phyloP scores from a whole-genome alignment of 139 green algal species.

The Chlorella ohadii region DNA sequence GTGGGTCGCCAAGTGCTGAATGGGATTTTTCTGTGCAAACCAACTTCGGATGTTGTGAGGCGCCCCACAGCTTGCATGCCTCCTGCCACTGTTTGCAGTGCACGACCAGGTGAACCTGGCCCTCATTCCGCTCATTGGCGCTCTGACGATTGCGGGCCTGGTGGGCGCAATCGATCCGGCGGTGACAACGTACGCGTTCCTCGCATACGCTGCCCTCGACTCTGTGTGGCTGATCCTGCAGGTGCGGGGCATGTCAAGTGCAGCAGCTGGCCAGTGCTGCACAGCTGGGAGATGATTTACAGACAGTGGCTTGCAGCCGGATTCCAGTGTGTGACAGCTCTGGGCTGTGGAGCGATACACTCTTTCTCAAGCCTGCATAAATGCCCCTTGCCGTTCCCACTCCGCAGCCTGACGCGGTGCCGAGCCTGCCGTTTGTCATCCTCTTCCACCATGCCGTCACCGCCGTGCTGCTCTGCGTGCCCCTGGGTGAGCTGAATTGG shows the following conservation, averaged over 20 bases:
- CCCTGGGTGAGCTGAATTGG: constrained; percentile 32
- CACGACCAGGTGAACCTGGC: constrained; percentile 51
- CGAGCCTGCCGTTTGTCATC: constrained; percentile 52
- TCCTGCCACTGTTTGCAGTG: no score
- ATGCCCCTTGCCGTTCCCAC: no score
- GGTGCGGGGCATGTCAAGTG: no score
- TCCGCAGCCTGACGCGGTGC: constrained; percentile 39
- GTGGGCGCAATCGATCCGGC: constrained; percentile 25
- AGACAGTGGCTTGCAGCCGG: no score
- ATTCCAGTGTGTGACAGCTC: no score
- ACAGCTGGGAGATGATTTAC: no score
- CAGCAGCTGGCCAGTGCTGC: no score
- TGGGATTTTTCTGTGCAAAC: background rate
- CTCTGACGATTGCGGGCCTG: constrained; percentile 34
- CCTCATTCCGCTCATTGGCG: constrained; percentile 40
- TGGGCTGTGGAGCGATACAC: no score
- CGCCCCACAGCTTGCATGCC: no score
- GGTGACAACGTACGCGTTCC: constrained; percentile 40
- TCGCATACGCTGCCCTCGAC: constrained; percentile 51
- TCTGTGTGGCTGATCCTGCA: constrained; percentile 43
- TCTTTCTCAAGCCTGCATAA: background rate
- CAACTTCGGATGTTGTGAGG: no score
- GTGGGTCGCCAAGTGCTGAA: no score
- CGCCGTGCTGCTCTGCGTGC: constrained; percentile 47
- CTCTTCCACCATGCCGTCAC: constrained; percentile 58